Conservation (phyloP, 306 rosid genomes). For the Cyamopsis tetragonoloba region DNA sequence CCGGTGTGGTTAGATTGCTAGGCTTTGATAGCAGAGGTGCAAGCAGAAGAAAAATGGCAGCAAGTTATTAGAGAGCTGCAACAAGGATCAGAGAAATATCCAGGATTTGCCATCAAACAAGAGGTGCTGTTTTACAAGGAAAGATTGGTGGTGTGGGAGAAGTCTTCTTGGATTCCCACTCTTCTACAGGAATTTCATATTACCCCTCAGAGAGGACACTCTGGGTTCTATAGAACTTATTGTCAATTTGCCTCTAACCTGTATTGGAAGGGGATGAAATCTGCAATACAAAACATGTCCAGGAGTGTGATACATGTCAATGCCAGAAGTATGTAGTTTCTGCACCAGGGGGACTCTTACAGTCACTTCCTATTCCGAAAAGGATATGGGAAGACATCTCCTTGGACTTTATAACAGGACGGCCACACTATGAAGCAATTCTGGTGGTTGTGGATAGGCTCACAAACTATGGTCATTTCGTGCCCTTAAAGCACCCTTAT, state of each 20-base stretch:
- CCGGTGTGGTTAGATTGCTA: not conserved
- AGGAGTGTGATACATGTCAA: not conserved
- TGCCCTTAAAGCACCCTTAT: not conserved
- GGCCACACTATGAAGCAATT: not conserved
- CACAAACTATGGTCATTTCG: not conserved
- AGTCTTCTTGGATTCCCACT: not conserved
- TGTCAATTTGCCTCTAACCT: not conserved
- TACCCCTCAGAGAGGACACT: not conserved
- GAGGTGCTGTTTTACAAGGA: not conserved
- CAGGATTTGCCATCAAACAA: not conserved
- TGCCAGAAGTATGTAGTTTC: not conserved
- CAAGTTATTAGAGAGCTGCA: not conserved
- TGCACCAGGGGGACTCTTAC: not conserved
- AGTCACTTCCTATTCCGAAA: not conserved
- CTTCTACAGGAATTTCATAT: not conserved
- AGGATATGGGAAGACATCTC: not conserved
- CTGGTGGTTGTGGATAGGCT: not conserved
- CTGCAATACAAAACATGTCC: not conserved
- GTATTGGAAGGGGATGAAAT: not conserved
- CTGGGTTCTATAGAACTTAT: not conserved
- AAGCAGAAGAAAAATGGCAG: rapidly evolving
- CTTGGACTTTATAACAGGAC: not conserved
- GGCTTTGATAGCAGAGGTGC: not conserved
- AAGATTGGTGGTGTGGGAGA: not conserved
- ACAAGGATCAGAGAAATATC: not conserved